Conservation (phyloP, 257 asterid genomes). For the Gardenia jasminoides region DNA sequence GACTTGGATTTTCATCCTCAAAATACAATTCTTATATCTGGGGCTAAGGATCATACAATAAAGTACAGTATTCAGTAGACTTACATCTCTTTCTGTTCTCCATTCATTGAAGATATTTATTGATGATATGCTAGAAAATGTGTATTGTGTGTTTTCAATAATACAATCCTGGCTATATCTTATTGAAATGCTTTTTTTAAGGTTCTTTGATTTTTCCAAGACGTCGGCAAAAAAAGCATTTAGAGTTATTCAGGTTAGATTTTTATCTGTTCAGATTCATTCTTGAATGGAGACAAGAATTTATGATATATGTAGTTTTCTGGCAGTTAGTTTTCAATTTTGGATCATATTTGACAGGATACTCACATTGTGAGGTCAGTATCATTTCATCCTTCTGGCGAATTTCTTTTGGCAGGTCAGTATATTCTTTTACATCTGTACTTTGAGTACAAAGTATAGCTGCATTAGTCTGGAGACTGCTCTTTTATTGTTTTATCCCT, state of each 20-base stretch:
- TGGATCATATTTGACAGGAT: slow-evolving; percentile 45
- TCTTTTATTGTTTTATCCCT: too few relatives aligned
- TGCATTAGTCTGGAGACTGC: background rate
- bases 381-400: slow-evolving; percentile 73
- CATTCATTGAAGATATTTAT: background rate
- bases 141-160: background rate
- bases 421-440: slow-evolving; percentile 22
- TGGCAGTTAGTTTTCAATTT: background rate
- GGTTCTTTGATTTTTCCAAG: slow-evolving; percentile 89
- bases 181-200: slow-evolving; percentile 24
- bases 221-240: slow-evolving; percentile 72
- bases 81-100: slow-evolving; percentile 4
- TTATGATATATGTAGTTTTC: background rate
- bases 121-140: slow-evolving; percentile 12
- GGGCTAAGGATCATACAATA: slow-evolving; percentile 88
- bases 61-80: slow-evolving; percentile 45
- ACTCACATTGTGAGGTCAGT: slow-evolving; percentile 75
- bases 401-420: slow-evolving; percentile 76
- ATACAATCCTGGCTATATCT: background rate
- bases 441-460: background rate
- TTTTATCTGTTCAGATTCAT: background rate
- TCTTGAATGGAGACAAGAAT: background rate
- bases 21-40: slow-evolving; percentile 70
- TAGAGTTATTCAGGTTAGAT: slow-evolving; percentile 68
- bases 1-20: slow-evolving; percentile 94